Evolutionary conservation across 148 eudicot species (phyloP), one percentile per base, ranked within the genome.

Genomic region (Camellia sinensis): DNA sequence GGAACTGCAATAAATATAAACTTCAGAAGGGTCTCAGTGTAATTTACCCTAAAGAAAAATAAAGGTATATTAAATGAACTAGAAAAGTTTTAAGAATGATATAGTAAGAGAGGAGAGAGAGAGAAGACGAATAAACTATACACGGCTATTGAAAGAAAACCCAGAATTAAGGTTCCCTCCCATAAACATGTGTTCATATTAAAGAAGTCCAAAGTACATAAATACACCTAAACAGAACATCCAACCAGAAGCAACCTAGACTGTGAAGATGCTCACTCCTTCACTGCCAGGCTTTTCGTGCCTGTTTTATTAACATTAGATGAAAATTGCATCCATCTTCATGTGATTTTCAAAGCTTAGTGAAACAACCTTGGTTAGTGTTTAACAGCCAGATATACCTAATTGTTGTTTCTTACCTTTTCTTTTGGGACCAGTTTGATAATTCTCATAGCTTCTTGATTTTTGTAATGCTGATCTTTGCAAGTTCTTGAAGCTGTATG

Each of bases 371-470:
- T 19, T 19, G 67, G 67, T 64, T 22, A 64, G 41, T 64, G 8
- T 21, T 2, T 7, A 5, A 17, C 21, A 0, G 37, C 17, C 12
- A 52, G 17, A 53, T n/a, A 72, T 43, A 6, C 61, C 61, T 72
- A 29, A 0, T 52, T 21, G 44, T 50, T 72, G 61, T 52, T 72
- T 72, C 5, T 61, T 5, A 4, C 19, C n/a, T 13, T 72, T 72
- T 29, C 3, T 21, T 52, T 22, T 22, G 37, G 74, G 61, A 53
- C 61, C 75, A 52, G 22, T 40, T 72, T 4, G 41, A 72, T 72
- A 71, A 57, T 40, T 71, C 13, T 71, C 59, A 71, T 71, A 21
- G 59, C 57, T 48, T 71, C 57, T 71, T 17, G 4, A 50, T 46
- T 71, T 57, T 57, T 57, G 12, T 10, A 10, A 11, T 57, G 61